Evolutionary conservation across 352 stramenopile genomes (phyloP).

Genomic region (Globisporangium splendens): DNA sequence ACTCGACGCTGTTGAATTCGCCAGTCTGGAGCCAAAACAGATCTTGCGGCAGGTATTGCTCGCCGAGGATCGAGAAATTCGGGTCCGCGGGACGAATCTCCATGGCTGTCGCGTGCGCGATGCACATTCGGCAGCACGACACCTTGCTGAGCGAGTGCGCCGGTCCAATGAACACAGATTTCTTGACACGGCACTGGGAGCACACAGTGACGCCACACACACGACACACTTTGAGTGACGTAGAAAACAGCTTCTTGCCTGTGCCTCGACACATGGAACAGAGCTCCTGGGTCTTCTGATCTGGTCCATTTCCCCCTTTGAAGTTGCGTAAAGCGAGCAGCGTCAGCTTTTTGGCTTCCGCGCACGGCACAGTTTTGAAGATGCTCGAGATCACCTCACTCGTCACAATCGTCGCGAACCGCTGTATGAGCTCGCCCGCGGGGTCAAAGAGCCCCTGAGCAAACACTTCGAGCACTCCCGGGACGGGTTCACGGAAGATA

Average conservation of each 20-base stretch:
- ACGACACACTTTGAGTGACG: not conserved
- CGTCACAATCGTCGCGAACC: conserved; percentile 18
- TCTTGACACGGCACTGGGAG: conserved; percentile 5
- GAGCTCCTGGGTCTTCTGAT: conserved; percentile 5
- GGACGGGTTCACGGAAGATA: conserved; percentile 30
- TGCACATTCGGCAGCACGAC: conserved; percentile 11
- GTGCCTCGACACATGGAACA: conserved; percentile 2
- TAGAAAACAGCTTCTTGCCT: not conserved
- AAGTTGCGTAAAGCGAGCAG: conserved; percentile 18
- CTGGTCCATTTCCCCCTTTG: not conserved
- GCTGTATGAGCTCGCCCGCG: conserved; percentile 23
- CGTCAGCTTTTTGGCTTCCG: conserved; percentile 46
- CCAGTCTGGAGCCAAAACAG: conserved; percentile 5
- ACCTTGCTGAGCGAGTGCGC: conserved; percentile 4
- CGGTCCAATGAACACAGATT: conserved; percentile 8
- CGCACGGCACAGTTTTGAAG: conserved; percentile 29
- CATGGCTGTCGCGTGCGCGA: conserved; percentile 18
- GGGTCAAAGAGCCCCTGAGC: conserved; percentile 43
- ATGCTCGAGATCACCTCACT: conserved; percentile 26
- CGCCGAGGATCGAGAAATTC: conserved; percentile 22
- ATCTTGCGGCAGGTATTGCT: conserved; percentile 6
- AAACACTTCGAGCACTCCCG: conserved; percentile 36
- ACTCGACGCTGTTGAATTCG: not conserved
- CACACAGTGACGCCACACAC: conserved; percentile 7
- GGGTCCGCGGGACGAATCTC: conserved; percentile 20